A percentile compares a stretch with the other conserved stretches of the same genome.
Conservation (phyloP, 2,329 filamentous ascomycete species). For the Coniosporium uncinatum region DNA sequence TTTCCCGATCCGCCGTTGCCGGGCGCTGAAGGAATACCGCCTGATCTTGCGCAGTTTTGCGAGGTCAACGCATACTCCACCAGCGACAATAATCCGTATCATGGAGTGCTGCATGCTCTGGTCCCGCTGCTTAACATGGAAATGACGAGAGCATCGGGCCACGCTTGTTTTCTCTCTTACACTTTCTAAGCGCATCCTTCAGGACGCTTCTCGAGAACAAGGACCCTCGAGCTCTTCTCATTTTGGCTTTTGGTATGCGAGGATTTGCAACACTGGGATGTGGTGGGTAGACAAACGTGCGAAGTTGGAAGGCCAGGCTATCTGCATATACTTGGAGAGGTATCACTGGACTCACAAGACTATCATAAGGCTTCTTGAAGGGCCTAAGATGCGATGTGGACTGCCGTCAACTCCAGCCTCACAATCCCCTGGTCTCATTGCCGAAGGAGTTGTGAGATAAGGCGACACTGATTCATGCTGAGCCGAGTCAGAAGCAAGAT, state of each 20-base stretch:
- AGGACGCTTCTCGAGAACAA: slow-evolving; percentile 39
- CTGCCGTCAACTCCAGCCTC: no score
- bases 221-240: slow-evolving; percentile 46
- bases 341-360: no score
- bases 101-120: slow-evolving; percentile 20
- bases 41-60: neutral
- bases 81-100: neutral
- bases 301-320: slow-evolving; percentile 42
- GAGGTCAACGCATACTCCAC: neutral
- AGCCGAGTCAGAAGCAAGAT: no score
- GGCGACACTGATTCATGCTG: no score
- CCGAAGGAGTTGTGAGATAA: no score
- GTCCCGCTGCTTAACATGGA: slow-evolving; percentile 27
- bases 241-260: slow-evolving; percentile 52
- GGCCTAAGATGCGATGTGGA: no score
- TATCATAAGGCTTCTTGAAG: no score
- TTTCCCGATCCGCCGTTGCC: neutral
- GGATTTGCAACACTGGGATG: no score
- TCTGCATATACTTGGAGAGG: slow-evolving; percentile 28
- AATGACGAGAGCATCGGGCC: slow-evolving; percentile 31
- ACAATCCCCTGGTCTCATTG: no score
- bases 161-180: no score
- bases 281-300: slow-evolving; percentile 46
- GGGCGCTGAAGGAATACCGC: neutral
- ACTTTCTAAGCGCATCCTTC: slow-evolving; percentile 39